Conservation (phyloP, 2,329 filamentous ascomycete species). For the Aspergillus fructus region DNA sequence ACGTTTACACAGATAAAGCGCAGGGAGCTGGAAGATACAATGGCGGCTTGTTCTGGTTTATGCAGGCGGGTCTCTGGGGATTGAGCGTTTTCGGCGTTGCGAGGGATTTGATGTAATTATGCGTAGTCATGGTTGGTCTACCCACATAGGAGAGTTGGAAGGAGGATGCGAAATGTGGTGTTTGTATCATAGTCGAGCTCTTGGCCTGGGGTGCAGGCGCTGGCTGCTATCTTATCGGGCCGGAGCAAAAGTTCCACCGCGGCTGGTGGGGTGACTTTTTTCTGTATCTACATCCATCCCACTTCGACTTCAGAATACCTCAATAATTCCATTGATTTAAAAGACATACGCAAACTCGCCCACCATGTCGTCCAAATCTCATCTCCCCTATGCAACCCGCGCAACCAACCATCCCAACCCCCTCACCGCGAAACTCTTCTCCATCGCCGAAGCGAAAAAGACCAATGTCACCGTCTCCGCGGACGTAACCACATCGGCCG, state of each 20-base stretch:
- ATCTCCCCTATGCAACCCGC: slow-evolving; percentile 39
- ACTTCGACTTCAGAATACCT: background rate
- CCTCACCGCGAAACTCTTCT: slow-evolving; percentile 44
- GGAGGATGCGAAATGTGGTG: background rate
- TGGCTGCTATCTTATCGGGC: slow-evolving; percentile 4
- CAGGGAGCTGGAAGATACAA: slow-evolving; percentile 38
- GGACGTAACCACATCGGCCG: slow-evolving; percentile 48
- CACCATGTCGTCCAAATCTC: slow-evolving; percentile 46
- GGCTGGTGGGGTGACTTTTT: background rate
- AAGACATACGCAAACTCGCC: background rate
- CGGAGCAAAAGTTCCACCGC: slow-evolving; percentile 11
- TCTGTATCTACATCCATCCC: background rate
- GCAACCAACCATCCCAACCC: slow-evolving; percentile 44
- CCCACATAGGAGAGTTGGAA: background rate
- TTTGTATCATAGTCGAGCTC: background rate
- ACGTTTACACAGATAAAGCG: slow-evolving; percentile 41
- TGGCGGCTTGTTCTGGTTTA: slow-evolving; percentile 40
- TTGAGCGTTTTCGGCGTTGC: slow-evolving; percentile 39
- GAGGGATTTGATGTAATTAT: slow-evolving; percentile 24
- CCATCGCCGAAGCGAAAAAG: slow-evolving; percentile 47
- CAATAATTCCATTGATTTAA: slow-evolving; percentile 12
- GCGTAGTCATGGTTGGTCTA: background rate
- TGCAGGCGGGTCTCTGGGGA: slow-evolving; percentile 42
- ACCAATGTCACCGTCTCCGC: slow-evolving; percentile 51
- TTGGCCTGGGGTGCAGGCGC: no score